These are phyloP conservation scores for Ascochyta viciae-villosae DNA, from an alignment of 2,329 filamentous ascomycete genomes.

Conservation along the genomic window DNA sequence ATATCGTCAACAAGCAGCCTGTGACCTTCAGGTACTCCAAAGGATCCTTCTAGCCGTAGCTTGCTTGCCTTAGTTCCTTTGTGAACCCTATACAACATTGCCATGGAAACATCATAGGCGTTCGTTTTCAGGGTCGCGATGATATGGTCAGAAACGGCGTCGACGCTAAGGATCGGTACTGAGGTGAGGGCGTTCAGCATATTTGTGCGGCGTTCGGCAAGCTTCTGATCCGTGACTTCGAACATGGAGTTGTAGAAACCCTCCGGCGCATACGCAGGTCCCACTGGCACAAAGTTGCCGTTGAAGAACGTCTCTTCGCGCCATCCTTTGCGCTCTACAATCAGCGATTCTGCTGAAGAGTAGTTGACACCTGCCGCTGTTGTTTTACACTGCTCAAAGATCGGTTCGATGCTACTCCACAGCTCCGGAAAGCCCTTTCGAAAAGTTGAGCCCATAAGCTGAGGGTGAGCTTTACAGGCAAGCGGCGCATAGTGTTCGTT, in stretches of 20 bases:
- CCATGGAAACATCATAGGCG: conserved; percentile 38
- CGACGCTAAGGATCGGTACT: conserved; percentile 29
- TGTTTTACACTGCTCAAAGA: conserved; percentile 34
- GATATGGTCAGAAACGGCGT: conserved; percentile 35
- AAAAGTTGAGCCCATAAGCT: conserved; percentile 43
- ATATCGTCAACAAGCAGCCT: conserved; percentile 33
- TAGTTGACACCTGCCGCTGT: conserved; percentile 37
- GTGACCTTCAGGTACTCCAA: conserved; percentile 39
- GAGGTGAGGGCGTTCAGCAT: conserved; percentile 43
- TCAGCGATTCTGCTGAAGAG: conserved; percentile 26
- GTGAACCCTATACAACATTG: conserved; percentile 39
- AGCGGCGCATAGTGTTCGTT: conserved; percentile 42
- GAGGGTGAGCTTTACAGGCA: conserved; percentile 35
- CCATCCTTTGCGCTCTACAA: conserved; percentile 41
- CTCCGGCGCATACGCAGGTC: conserved; percentile 33
- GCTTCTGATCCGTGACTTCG: conserved; percentile 42
- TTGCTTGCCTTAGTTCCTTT: conserved; percentile 14
- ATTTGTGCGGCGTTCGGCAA: conserved; percentile 41
- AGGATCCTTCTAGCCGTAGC: conserved; percentile 34
- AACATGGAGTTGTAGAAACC: conserved; percentile 44
- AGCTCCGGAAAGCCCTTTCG: conserved; percentile 40
- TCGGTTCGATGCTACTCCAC: conserved; percentile 27
- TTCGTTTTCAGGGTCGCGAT: conserved; percentile 39
- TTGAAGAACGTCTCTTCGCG: conserved; percentile 44
- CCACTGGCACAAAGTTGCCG: conserved; percentile 42